Percentiles rank a stretch among this genome's conserved stretches.
Conservation (phyloP, 768 basidiomycete genomes). For the Xerocomus brunneocitrinus region DNA sequence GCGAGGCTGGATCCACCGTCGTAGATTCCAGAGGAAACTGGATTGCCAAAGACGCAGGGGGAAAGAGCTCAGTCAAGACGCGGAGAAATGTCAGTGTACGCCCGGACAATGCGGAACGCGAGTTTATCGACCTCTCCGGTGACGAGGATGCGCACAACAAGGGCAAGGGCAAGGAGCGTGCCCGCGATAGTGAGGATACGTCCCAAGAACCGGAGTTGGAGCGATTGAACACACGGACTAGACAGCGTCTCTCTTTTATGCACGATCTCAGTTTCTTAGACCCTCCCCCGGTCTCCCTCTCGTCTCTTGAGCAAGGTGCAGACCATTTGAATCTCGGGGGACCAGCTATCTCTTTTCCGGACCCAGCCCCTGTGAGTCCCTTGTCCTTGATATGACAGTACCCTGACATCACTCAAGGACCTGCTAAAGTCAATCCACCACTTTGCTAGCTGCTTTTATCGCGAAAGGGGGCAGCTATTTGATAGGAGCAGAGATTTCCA, state of each 20-base stretch:
- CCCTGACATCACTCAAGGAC: conserved; percentile 37
- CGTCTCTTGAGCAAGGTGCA: conserved; percentile 5
- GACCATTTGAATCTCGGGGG: neutral
- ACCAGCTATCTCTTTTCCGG: conserved; percentile 18
- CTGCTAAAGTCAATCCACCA: conserved; percentile 49
- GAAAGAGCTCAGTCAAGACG: conserved; percentile 39
- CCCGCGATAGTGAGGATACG: conserved; percentile 10
- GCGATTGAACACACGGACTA: conserved; percentile 23
- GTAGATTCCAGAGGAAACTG: conserved; percentile 55
- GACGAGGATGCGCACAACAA: conserved; percentile 14
- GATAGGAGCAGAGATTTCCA: conserved; percentile 48
- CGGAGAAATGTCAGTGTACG: conserved; percentile 24
- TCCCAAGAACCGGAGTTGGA: conserved; percentile 13
- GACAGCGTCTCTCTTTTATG: conserved; percentile 43
- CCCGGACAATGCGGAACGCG: conserved; percentile 23
- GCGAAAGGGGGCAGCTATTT: conserved; percentile 53
- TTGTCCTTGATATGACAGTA: neutral
- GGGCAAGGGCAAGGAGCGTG: conserved; percentile 25
- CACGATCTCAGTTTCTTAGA: conserved; percentile 54
- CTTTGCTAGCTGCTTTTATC: conserved; percentile 54
- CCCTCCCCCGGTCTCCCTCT: conserved; percentile 19
- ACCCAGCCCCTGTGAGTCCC: conserved; percentile 50
- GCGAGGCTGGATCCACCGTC: conserved; percentile 34
- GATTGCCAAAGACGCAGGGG: conserved; percentile 65
- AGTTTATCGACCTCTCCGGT: conserved; percentile 19